Conservation (phyloP, 345 rosid genomes). For the Psidium friedrichsthalianum region DNA sequence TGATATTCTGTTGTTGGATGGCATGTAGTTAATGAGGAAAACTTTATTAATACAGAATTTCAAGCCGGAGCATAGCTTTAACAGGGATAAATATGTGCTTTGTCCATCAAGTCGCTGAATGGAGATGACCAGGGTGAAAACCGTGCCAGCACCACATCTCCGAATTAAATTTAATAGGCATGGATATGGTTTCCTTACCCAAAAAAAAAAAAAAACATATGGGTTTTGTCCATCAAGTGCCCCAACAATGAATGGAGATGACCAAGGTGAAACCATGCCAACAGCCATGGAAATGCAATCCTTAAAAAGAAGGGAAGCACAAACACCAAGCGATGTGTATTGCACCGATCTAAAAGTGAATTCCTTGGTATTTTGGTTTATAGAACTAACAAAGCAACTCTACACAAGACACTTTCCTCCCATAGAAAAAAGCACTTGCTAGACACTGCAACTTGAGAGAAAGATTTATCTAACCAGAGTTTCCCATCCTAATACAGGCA, state of each 20-base stretch:
- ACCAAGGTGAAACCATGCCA: neutral
- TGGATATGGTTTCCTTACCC: too few relatives aligned
- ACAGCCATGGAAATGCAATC: neutral
- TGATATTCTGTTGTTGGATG: neutral
- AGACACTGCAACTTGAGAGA: neutral
- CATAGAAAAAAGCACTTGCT: neutral
- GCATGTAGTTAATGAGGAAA: neutral
- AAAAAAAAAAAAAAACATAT: too few relatives aligned
- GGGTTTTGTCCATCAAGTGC: neutral
- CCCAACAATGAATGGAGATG: neutral
- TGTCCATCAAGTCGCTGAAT: neutral
- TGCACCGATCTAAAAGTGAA: neutral
- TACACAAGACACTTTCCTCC: neutral
- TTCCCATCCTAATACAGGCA: neutral
- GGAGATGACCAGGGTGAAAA: neutral
- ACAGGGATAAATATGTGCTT: neutral
- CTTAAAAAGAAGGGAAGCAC: neutral
- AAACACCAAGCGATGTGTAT: neutral
- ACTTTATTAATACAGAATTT: neutral
- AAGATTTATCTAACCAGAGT: neutral
- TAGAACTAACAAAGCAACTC: neutral
- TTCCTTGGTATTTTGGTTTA: neutral
- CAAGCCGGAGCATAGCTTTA: neutral
- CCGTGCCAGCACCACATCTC: neutral
- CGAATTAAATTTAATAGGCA: neutral